phyloP scores from a whole-genome alignment of 2,329 filamentous ascomycete species.

The Falciphora oryzae region DNA sequence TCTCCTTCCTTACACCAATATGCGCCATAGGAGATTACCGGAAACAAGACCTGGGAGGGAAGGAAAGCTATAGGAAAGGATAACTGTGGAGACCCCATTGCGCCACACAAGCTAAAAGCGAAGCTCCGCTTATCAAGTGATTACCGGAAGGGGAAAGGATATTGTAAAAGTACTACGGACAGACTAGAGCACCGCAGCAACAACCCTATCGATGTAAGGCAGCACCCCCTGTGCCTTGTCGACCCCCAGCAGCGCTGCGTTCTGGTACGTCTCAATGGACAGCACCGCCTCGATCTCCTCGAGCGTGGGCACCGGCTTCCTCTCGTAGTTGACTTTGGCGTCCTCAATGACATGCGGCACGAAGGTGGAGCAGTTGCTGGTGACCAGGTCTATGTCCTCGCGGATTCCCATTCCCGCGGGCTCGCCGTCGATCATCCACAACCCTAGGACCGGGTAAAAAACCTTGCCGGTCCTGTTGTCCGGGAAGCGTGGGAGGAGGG shows the following conservation, averaged over 20 bases:
- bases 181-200: neutral
- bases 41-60: too few relatives aligned
- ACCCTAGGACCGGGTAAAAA: neutral
- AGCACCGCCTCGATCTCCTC: neutral
- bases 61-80: too few relatives aligned
- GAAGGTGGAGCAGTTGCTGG: neutral
- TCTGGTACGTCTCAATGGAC: neutral
- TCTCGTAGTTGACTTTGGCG: neutral
- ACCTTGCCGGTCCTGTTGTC: neutral
- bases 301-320: neutral
- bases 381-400: constrained; percentile 1
- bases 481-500: neutral
- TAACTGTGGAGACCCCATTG: too few relatives aligned
- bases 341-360: constrained; percentile 6
- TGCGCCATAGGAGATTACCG: too few relatives aligned
- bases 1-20: too few relatives aligned
- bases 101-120: too few relatives aligned
- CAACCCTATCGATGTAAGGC: neutral
- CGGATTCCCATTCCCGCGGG: constrained; percentile 4
- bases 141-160: too few relatives aligned
- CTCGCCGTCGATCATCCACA: constrained; percentile 7
- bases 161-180: too few relatives aligned
- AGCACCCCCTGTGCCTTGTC: neutral
- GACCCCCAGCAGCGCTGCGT: neutral
- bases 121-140: too few relatives aligned